Conservation (phyloP, 805 yeast species). For the Torulaspora microellipsoides region DNA sequence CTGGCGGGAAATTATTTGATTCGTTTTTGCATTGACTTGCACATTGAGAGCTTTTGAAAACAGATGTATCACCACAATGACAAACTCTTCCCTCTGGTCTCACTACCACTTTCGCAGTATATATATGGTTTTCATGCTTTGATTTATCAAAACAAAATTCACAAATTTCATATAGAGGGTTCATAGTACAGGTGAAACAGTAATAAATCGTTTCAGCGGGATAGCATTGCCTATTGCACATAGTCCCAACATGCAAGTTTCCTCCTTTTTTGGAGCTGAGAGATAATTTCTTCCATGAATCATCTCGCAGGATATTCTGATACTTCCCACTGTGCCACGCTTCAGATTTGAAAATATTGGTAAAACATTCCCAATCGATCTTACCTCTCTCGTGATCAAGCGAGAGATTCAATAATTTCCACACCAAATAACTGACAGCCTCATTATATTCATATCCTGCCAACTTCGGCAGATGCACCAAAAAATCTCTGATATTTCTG, state of each 20-base stretch:
- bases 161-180: constrained; percentile 47
- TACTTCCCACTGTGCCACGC: constrained; percentile 22
- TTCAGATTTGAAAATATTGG: constrained; percentile 16
- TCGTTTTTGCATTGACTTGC: constrained; percentile 21
- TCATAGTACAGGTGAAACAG: constrained; percentile 32
- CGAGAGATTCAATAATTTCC: constrained; percentile 25
- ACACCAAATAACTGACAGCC: constrained; percentile 23
- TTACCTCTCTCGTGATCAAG: constrained; percentile 11
- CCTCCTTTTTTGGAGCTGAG: not conserved
- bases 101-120: constrained; percentile 24
- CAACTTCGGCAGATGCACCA: constrained; percentile 25
- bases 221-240: constrained; percentile 27
- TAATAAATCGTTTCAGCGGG: constrained; percentile 31
- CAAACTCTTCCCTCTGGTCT: constrained; percentile 33
- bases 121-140: constrained; percentile 61
- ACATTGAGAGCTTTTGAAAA: constrained; percentile 18
- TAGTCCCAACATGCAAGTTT: constrained; percentile 22
- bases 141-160: constrained; percentile 66
- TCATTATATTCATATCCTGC: constrained; percentile 26
- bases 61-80: constrained; percentile 31
- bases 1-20: constrained; percentile 14
- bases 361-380: constrained; percentile 24
- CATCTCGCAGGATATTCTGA: constrained; percentile 10
- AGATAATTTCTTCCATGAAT: constrained; percentile 17
- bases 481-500: constrained; percentile 24